Base-by-base conservation (phyloP, 2,329 filamentous ascomycete genomes). In the Daldinia sp. region DNA sequence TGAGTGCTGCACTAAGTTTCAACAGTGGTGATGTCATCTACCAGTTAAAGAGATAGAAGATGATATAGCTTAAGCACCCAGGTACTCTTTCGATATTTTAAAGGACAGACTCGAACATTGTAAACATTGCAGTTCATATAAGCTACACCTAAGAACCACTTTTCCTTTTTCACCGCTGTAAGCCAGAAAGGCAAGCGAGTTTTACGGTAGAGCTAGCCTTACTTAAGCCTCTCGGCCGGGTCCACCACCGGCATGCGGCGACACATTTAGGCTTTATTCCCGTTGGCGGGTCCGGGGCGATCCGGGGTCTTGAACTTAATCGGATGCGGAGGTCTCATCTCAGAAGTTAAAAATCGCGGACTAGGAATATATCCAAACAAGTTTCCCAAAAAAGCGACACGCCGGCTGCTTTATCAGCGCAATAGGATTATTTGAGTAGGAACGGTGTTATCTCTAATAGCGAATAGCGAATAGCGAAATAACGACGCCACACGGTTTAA, bases 261-360 rank as follows among this genome's bases (percentile, higher is more conserved):
- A 42, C 44, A 37, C n/a, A 48, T 44, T 44, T 44, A 20, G 62
- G 62, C 5, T 41, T 37, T 56, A 56, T 41, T 51, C 46, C 46
- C 46, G 46, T n/a, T 51, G 33, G 46, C 46, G 46, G 15, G 26
- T 51, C 28, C 46, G 46, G 46, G 46, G 46, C 9, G 26, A 33
- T 30, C 46, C 46, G 46, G 46, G 7, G 13, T 10, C 46, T 51
- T 51, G 46, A 33, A 51, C 28, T 51, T 51, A 18, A 51, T 30
- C 46, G 46, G 46, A 51, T 26, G 26, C 46, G 46, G 46, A 26
- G 46, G 46, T 51, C 46, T 51, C 46, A 51, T 30, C 46, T 51
- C 30, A 51, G 46, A 51, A 51, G 46, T 51, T 51, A 33, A 51
- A 51, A 51, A 51, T 33, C 6, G 13, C 26, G 46, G 46, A 50